phyloP scores from a whole-genome alignment of 2,329 filamentous ascomycete genomes.

The Byssothecium circinans region DNA sequence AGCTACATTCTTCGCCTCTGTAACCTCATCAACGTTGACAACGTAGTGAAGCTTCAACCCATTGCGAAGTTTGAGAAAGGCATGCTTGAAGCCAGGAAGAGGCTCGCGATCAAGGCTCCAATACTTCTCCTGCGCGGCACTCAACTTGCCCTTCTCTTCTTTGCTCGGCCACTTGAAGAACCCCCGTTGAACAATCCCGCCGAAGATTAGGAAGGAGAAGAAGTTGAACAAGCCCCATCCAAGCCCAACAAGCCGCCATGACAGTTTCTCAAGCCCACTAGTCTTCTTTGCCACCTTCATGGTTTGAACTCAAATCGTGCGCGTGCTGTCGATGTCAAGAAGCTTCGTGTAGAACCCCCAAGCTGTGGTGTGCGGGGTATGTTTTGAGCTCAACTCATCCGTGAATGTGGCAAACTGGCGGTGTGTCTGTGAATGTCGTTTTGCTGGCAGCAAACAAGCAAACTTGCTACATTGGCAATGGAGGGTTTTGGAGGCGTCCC shows the following conservation, averaged over 20 bases:
- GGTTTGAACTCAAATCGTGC: neutral
- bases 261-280: conserved; percentile 16
- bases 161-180: conserved; percentile 29
- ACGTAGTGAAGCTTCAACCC: conserved; percentile 60
- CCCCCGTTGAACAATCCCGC: conserved; percentile 28
- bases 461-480: neutral
- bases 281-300: neutral
- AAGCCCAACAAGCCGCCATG: conserved; percentile 32
- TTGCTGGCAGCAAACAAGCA: neutral
- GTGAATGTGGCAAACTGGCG: neutral
- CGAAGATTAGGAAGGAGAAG: conserved; percentile 20
- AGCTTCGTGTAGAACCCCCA: neutral
- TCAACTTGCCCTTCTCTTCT: conserved; percentile 33
- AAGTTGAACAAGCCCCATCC: conserved; percentile 36
- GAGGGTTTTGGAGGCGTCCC: neutral
- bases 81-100: conserved; percentile 52
- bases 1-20: no score
- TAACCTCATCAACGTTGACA: conserved; percentile 19
- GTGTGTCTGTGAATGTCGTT: neutral
- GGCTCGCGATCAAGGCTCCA: conserved; percentile 57
- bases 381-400: neutral
- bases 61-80: conserved; percentile 53
- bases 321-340: neutral
- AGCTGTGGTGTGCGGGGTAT: neutral
- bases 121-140: conserved; percentile 51